Base-by-base conservation (phyloP, 805 yeast genomes). In the Nakazawaea ambrosiae region DNA sequence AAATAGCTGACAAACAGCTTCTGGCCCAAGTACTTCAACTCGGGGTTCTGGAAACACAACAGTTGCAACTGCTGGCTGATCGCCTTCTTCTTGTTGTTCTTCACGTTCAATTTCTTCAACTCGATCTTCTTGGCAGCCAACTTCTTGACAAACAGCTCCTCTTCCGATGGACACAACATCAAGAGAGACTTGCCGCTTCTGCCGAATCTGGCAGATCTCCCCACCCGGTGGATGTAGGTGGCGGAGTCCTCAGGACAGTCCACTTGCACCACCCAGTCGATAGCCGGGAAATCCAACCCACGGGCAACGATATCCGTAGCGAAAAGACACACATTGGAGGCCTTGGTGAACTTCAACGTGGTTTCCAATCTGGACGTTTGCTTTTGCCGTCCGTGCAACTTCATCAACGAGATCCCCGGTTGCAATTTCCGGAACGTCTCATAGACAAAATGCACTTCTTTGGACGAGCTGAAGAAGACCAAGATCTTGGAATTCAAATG, bases 241-340 rank as follows among this genome's bases (percentile, higher is more conserved):
- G 88, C 86, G 2, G 77, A 71, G 57, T 85, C 95, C 54, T 87
- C 96, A 0, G 96, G 96, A 49, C 94, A 84, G 54, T 87, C 96
- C 1, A 86, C 70, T 56, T 87, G 96, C 7, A 87, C 66, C n/a
- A 87, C 95, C 96, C 96, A 87, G 53, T 88, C 94, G 34, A 87
- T 84, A 5, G 89, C 84, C 0, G 96, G 96, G 58, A 88, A 86
- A 57, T 87, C 96, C 28, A 87, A 72, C 14, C 96, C 96, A 55
- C 96, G 67, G 1, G 96, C 95, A 10, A 86, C 95, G 31, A 87
- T 81, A 60, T 87, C 96, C 0, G 96, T 87, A 0, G 95, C 92
- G 52, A 87, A 78, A 33, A 87, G 61, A 61, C 95, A 86, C 12
- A 85, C 84, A 37, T 82, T 75, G 47, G 81, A 83, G 2, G 94